Percentiles rank a stretch among this genome's conserved stretches.
Conservation (phyloP, 345 rosid genomes). For the Noccaea bulbosa region DNA sequence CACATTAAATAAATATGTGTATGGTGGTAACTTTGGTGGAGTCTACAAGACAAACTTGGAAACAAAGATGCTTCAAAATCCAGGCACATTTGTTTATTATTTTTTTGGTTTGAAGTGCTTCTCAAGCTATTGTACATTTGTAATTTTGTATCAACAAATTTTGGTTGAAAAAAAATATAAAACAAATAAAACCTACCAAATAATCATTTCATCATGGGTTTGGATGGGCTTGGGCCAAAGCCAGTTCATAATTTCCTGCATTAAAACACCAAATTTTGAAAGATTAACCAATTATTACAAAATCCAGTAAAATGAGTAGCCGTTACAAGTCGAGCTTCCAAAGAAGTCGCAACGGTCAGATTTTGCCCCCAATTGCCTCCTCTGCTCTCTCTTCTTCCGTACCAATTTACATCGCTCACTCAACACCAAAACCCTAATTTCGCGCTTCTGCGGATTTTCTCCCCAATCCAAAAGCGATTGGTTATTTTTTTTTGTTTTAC, state of each 20-base stretch:
- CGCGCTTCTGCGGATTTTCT: not conserved
- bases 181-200: not conserved
- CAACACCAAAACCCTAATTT: conserved; percentile 24
- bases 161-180: not conserved
- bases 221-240: conserved; percentile 28
- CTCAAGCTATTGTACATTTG: not conserved
- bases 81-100: not conserved
- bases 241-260: not conserved
- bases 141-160: no score
- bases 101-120: not conserved
- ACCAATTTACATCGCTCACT: conserved; percentile 5
- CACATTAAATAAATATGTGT: not conserved
- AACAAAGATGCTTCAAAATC: conserved; percentile 16
- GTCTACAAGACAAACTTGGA: not conserved
- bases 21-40: not conserved
- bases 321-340: conserved; percentile 36
- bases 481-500: not conserved
- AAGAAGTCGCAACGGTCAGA: conserved; percentile 35
- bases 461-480: not conserved
- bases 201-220: not conserved
- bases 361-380: conserved; percentile 20
- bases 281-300: conserved; percentile 6
- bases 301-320: conserved; percentile 26
- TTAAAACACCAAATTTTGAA: conserved; percentile 20
- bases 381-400: conserved; percentile 20